Percentiles rank a stretch among this genome's conserved stretches.
Conservation (phyloP, 306 rosid species). For the Sesbania bispinosa region DNA sequence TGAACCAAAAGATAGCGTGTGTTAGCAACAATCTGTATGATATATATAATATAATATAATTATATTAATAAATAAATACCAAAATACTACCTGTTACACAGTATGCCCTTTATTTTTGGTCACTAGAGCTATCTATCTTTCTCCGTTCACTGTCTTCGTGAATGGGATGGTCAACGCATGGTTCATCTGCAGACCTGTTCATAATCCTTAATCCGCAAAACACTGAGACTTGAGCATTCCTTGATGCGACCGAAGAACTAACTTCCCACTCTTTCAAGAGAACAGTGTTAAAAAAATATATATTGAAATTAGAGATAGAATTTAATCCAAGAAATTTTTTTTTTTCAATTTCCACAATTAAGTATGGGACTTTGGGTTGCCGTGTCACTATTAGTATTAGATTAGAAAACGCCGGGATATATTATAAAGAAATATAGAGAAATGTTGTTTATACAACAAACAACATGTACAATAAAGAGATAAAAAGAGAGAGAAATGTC, state of each 20-base stretch:
- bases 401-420: too few species aligned
- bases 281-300: neutral
- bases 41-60: neutral
- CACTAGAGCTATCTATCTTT: neutral
- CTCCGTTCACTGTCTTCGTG: neutral
- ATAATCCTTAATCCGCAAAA: neutral
- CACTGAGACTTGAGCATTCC: neutral
- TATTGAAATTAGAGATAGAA: neutral
- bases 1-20: neutral
- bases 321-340: neutral
- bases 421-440: too few species aligned
- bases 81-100: neutral
- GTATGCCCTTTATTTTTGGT: neutral
- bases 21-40: neutral
- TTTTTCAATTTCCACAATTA: neutral
- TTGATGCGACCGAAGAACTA: slow-evolving; percentile 15
- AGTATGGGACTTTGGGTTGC: neutral
- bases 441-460: too few species aligned
- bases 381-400: neutral
- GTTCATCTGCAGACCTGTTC: neutral
- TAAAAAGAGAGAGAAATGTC: too few species aligned
- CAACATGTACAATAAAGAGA: too few species aligned
- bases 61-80: neutral
- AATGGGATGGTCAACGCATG: neutral
- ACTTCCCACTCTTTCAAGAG: neutral